Percentiles rank a stretch among this genome's conserved stretches.
Conservation (phyloP, 805 yeast species). For the Wickerhamomyces chaumierensis region DNA sequence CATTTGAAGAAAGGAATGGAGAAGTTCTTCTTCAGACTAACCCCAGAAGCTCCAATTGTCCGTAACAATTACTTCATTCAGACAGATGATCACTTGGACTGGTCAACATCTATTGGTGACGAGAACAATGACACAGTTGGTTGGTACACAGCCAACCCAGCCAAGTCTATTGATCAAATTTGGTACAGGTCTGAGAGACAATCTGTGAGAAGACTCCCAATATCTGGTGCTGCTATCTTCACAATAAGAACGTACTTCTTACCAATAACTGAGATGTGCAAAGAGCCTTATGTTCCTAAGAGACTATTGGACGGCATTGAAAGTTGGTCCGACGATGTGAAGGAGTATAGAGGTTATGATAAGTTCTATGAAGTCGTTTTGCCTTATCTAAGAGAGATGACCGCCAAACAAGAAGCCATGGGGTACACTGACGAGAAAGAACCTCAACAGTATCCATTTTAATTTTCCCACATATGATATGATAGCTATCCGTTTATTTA, state of each 20-base stretch:
- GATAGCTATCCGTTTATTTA: too few species aligned
- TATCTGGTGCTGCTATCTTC: conserved; percentile 44
- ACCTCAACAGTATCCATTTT: conserved; percentile 9
- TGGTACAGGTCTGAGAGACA: conserved; percentile 59
- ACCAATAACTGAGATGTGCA: conserved; percentile 39
- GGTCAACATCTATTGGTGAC: conserved; percentile 56
- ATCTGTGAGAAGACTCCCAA: conserved; percentile 48
- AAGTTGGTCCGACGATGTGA: conserved; percentile 52
- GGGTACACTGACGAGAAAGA: conserved; percentile 15
- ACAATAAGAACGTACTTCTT: conserved; percentile 55
- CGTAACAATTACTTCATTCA: conserved; percentile 58
- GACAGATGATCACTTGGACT: conserved; percentile 48
- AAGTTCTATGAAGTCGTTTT: conserved; percentile 40
- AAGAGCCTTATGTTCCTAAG: conserved; percentile 53
- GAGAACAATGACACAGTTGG: conserved; percentile 42
- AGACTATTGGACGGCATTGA: conserved; percentile 46
- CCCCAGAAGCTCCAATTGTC: conserved; percentile 53
- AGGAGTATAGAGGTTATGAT: conserved; percentile 46
- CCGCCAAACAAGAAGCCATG: conserved; percentile 20
- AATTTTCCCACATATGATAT: neutral
- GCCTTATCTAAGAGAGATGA: conserved; percentile 41
- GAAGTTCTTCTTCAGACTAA: conserved; percentile 45
- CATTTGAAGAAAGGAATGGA: conserved; percentile 55
- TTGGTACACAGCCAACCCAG: conserved; percentile 51
- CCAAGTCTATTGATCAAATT: conserved; percentile 32